phyloP scores from a whole-genome alignment of 768 basidiomycete species.

The Calocera viscosa region DNA sequence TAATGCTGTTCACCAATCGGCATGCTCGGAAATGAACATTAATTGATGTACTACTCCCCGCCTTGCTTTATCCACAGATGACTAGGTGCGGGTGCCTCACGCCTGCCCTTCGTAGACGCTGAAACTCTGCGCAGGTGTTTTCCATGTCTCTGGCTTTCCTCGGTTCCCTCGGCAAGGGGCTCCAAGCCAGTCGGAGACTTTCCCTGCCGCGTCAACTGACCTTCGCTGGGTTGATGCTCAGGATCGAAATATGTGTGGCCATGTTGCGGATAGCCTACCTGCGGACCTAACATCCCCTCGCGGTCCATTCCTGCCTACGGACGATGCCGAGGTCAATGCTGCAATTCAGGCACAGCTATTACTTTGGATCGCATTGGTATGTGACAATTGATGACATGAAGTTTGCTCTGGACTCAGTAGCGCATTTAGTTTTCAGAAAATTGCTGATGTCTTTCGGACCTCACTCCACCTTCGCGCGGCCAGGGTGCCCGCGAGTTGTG shows the following conservation, averaged over 20 bases:
- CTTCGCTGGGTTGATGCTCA: not conserved
- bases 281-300: not conserved
- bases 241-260: not conserved
- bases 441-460: too few relatives aligned
- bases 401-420: too few relatives aligned
- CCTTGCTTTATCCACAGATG: not conserved
- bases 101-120: not conserved
- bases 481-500: too few relatives aligned
- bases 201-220: too few relatives aligned
- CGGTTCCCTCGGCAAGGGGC: constrained; percentile 4
- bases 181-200: not conserved
- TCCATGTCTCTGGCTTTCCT: not conserved
- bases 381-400: too few relatives aligned
- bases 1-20: not conserved
- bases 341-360: too few relatives aligned
- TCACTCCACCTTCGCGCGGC: too few relatives aligned
- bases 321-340: too few relatives aligned
- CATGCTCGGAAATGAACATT: not conserved
- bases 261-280: not conserved
- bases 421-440: too few relatives aligned
- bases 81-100: not conserved
- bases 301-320: too few relatives aligned
- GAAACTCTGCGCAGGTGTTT: not conserved
- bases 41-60: not conserved
- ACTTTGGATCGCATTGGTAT: too few relatives aligned